A percentile compares a stretch with the other conserved stretches of the same genome.
These are phyloP conservation scores for Yamadazyma paraphyllophila DNA, from an alignment of 805 yeast species.

Conservation along the genomic window DNA sequence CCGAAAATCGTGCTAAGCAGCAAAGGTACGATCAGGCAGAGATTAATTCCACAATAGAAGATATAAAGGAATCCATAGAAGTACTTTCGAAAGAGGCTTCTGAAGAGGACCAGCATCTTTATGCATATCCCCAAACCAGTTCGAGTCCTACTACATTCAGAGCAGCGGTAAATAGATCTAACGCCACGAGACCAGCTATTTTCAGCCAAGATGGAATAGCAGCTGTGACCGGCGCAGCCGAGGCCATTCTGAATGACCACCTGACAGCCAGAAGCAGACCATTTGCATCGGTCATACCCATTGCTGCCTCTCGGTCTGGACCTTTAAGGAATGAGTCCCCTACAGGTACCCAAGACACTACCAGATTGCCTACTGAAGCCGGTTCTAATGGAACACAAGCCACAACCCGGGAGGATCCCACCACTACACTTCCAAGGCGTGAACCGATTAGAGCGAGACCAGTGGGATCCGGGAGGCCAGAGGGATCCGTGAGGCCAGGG, in stretches of 20 bases:
- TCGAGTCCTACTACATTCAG: constrained; percentile 22
- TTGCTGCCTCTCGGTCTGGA: background rate
- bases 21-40: constrained; percentile 21
- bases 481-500: too few species aligned
- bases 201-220: constrained; percentile 39
- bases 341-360: too few species aligned
- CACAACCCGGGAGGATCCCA: too few species aligned
- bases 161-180: constrained; percentile 28
- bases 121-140: constrained; percentile 24
- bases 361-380: too few species aligned
- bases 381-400: too few species aligned
- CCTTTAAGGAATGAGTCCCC: background rate
- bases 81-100: constrained; percentile 11
- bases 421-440: too few species aligned
- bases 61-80: constrained; percentile 1
- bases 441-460: too few species aligned
- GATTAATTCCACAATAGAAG: constrained; percentile 14
- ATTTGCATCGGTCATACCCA: background rate
- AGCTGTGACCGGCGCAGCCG: constrained; percentile 26
- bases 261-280: background rate
- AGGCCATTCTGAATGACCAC: background rate
- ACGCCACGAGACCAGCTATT: constrained; percentile 33
- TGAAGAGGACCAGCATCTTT: constrained; percentile 26
- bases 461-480: too few species aligned
- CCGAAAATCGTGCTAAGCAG: constrained; percentile 39